Conservation (phyloP, 2,329 filamentous ascomycete species). For the Alternaria burnsii region DNA sequence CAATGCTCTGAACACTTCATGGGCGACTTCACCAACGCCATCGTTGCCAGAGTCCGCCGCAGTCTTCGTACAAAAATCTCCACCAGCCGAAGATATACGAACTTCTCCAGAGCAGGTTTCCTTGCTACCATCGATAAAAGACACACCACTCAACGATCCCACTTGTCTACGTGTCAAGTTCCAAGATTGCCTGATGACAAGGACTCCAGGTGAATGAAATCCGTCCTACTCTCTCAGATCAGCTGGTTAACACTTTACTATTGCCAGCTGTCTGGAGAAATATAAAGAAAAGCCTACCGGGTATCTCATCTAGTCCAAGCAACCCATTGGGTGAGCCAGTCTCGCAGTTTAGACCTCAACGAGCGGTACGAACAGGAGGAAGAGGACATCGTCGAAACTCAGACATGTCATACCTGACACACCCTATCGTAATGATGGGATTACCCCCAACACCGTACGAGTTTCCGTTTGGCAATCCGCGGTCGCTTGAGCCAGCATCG, state of each 20-base stretch:
- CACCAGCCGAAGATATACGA: not conserved
- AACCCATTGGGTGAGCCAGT: not conserved
- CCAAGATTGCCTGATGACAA: not conserved
- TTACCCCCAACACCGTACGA: not conserved
- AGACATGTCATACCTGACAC: not conserved
- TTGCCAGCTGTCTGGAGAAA: not conserved
- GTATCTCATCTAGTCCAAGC: not conserved
- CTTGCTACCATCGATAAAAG: not conserved
- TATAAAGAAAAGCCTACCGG: not conserved
- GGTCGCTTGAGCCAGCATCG: not conserved
- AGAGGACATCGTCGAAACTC: not conserved
- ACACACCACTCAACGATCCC: not conserved
- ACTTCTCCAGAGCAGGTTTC: not conserved
- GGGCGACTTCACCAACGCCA: not conserved
- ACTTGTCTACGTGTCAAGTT: not conserved
- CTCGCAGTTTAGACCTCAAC: not conserved
- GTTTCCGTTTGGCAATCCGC: not conserved
- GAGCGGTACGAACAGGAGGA: not conserved
- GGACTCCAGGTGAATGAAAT: not conserved
- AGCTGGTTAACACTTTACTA: not conserved
- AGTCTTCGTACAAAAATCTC: not conserved
- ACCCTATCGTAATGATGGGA: not conserved
- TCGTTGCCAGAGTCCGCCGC: not conserved
- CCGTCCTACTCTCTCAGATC: not conserved
- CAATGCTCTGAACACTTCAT: not conserved